phyloP scores from a whole-genome alignment of 768 basidiomycete genomes.

The Psilocybe subaeruginosa region DNA sequence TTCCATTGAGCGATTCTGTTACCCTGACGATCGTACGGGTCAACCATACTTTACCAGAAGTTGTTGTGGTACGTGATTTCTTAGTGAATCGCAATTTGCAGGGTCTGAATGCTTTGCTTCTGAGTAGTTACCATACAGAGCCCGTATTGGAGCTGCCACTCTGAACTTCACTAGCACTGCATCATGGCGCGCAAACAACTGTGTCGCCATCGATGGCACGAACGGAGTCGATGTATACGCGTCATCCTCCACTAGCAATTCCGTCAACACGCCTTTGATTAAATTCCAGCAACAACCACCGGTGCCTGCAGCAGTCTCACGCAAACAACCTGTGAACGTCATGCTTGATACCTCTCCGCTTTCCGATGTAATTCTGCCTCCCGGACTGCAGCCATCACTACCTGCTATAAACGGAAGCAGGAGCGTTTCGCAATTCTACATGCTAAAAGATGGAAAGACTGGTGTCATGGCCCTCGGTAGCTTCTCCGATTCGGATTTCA shows the following conservation, averaged over 20 bases:
- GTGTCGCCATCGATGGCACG: constrained; percentile 49
- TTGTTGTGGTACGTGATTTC: constrained; percentile 40
- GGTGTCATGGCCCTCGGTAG: constrained; percentile 64
- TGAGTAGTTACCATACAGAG: constrained; percentile 57
- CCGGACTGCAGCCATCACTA: constrained; percentile 36
- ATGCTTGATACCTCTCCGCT: constrained; percentile 51
- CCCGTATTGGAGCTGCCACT: constrained; percentile 47
- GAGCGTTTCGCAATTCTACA: constrained; percentile 56
- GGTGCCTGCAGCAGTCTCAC: constrained; percentile 30
- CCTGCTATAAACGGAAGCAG: constrained; percentile 47
- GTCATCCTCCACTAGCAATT: constrained; percentile 5
- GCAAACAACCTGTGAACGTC: constrained; percentile 47
- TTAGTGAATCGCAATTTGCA: too few species aligned
- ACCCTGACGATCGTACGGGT: constrained; percentile 46
- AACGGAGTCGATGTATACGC: constrained; percentile 48
- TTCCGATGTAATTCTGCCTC: constrained; percentile 46
- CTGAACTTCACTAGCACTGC: constrained; percentile 49
- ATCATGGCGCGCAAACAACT: constrained; percentile 58
- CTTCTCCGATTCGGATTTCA: constrained; percentile 50
- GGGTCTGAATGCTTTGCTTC: not conserved
- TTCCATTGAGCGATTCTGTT: constrained; percentile 54
- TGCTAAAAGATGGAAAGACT: constrained; percentile 54
- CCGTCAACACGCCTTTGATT: constrained; percentile 29
- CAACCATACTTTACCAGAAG: constrained; percentile 40
- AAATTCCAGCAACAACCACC: constrained; percentile 44